phyloP scores from a whole-genome alignment of 495 filamentous ascomycete species.

The Aspergillus carlsbadensis region DNA sequence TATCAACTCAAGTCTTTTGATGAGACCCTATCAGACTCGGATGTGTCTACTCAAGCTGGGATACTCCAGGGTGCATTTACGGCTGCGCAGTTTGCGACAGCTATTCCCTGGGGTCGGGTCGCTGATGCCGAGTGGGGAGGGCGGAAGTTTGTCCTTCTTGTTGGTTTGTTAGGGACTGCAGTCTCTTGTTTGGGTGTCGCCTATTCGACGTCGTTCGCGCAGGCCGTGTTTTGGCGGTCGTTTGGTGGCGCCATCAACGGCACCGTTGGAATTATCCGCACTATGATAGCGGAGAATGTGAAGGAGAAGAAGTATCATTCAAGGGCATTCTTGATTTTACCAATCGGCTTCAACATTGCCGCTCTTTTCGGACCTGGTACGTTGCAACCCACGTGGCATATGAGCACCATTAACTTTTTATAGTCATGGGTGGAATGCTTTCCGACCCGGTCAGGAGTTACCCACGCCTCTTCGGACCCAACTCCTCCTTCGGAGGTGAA shows the following conservation, averaged over 20 bases:
- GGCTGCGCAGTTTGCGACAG: conserved; percentile 78
- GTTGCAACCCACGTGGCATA: conserved; percentile 11
- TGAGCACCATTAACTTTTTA: conserved; percentile 11
- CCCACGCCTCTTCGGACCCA: conserved; percentile 62
- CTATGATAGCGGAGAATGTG: conserved; percentile 79
- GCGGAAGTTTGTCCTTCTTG: conserved; percentile 73
- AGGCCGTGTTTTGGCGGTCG: conserved; percentile 70
- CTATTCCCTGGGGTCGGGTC: conserved; percentile 78
- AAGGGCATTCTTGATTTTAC: conserved; percentile 66
- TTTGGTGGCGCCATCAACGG: conserved; percentile 79
- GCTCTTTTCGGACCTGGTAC: conserved; percentile 69
- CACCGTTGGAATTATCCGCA: conserved; percentile 77
- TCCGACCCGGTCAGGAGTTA: conserved; percentile 72
- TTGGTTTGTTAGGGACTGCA: conserved; percentile 71
- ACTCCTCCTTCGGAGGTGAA: conserved; percentile 50
- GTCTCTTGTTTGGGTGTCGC: conserved; percentile 77
- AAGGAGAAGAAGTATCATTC: conserved; percentile 70
- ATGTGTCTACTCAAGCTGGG: conserved; percentile 75
- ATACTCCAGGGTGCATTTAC: conserved; percentile 78
- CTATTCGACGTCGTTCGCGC: conserved; percentile 68
- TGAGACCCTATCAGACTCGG: conserved; percentile 59
- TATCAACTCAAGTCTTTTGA: conserved; percentile 75
- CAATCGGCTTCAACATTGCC: conserved; percentile 77
- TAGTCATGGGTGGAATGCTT: conserved; percentile 67
- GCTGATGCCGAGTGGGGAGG: conserved; percentile 71